These are phyloP conservation scores for Biscogniauxia mediterranea DNA, from an alignment of 2,329 filamentous ascomycete genomes.

Conservation along the genomic window DNA sequence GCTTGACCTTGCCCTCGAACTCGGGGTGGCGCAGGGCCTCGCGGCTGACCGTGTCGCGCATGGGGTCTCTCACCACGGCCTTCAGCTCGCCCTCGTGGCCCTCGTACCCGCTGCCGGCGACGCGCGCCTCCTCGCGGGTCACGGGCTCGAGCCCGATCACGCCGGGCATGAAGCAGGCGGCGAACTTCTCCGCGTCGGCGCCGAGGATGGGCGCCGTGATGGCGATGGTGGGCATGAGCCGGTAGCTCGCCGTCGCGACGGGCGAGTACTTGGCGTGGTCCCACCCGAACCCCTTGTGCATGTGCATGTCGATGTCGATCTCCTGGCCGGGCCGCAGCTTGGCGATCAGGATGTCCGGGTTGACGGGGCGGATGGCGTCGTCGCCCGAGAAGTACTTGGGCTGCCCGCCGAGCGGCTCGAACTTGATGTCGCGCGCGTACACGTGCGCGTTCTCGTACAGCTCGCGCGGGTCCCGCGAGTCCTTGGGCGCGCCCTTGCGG, in stretches of 20 bases:
- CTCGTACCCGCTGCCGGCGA: conserved; percentile 63
- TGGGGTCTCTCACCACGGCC: conserved; percentile 82
- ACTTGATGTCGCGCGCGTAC: conserved; percentile 76
- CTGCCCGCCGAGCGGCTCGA: conserved; percentile 74
- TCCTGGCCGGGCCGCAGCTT: conserved; percentile 90
- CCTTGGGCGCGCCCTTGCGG: conserved; percentile 67
- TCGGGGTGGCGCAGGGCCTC: conserved; percentile 90
- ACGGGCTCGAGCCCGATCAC: conserved; percentile 80
- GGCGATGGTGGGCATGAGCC: conserved; percentile 82
- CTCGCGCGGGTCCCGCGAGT: conserved; percentile 77
- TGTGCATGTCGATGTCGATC: conserved; percentile 85
- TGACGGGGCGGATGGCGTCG: conserved; percentile 69
- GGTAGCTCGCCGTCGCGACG: conserved; percentile 90
- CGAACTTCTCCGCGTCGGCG: conserved; percentile 83
- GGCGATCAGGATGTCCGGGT: conserved; percentile 90
- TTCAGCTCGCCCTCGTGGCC: conserved; percentile 77
- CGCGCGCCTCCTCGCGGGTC: conserved; percentile 62
- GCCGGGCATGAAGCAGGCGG: conserved; percentile 81
- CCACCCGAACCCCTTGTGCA: conserved; percentile 88
- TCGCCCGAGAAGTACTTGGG: conserved; percentile 65
- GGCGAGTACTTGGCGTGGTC: conserved; percentile 98
- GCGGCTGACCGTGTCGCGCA: conserved; percentile 92
- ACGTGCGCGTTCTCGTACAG: conserved; percentile 84
- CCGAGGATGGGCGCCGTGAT: conserved; percentile 84
- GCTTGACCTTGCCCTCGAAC: conserved; percentile 92